Evolutionary conservation across 805 yeast genomes (phyloP), one percentile per base, ranked within the genome.

Genomic region (Ogataea pignaliae): DNA sequence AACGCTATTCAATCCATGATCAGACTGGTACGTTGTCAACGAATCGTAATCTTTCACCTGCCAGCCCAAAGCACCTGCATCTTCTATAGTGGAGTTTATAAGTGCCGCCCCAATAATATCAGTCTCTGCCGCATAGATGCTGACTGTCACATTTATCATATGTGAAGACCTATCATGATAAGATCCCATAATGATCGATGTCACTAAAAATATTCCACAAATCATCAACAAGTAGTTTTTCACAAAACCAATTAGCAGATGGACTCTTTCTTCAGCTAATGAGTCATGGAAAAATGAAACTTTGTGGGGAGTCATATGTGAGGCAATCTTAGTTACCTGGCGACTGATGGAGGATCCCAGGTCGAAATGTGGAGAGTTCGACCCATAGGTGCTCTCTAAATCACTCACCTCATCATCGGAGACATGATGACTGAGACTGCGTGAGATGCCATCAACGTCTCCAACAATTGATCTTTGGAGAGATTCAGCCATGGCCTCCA

Each of bases 241-340:
- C 34, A 14, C 4, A 29, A 37, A 29, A 29, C 18, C 34, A 14
- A 29, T 12, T 10, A 29, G 6, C 2, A 37, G n/a, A 5, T 29
- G 15, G 3, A 15, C 5, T 29, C 39, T 29, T 37, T 37, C 39
- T 15, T 28, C 9, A 13, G 33, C 11, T 3, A 37, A n/a, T 8
- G 39, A 29, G 11, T 29, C 34, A 14, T 29, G 34, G 34, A 37
- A 37, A 28, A 37, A 29, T 16, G 39, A 36, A 35, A 35, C 26
- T 21, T 21, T 7, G 26, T 21, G 26, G 7, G 26, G 7, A 21
- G 4, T 21, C 26, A 21, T 21, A 21, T 21, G 26, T 21, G 26
- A 21, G 4, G 26, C 4, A 5, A 21, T 21, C 7, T 21, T 21
- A 21, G 26, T 21, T 7, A 21, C 7, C 4, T 21, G 26, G 26